Evolutionary conservation across 2,329 filamentous ascomycete species (phyloP).

Genomic region (Stenocarpella maydis): DNA sequence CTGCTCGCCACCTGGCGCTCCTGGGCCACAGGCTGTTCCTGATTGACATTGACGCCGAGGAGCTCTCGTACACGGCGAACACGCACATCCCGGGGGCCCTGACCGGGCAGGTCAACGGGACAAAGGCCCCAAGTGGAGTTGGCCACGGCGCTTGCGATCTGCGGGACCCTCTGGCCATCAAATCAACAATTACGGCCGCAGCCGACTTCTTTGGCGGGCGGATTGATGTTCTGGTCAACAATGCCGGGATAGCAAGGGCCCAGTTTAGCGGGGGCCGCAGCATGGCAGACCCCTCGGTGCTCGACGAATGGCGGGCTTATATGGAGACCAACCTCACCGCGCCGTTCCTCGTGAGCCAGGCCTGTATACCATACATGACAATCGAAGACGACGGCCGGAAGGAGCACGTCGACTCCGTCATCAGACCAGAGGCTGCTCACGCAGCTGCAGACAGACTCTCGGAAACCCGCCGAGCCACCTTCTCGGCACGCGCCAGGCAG

Average conservation of each 20-base stretch:
- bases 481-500: conserved; percentile 13
- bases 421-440: conserved; percentile 29
- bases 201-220: conserved; percentile 47
- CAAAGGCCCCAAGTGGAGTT: conserved; percentile 33
- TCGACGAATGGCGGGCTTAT: conserved; percentile 54
- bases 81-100: conserved; percentile 43
- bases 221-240: conserved; percentile 51
- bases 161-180: conserved; percentile 47
- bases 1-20: conserved; percentile 51
- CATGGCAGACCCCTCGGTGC: conserved; percentile 52
- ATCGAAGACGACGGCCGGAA: conserved; percentile 7
- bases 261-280: conserved; percentile 54
- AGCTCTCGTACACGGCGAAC: conserved; percentile 47
- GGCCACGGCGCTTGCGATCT: conserved; percentile 52
- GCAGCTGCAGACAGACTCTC: conserved; percentile 14
- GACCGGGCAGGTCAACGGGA: conserved; percentile 37
- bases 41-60: conserved; percentile 51
- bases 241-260: conserved; percentile 46
- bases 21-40: conserved; percentile 54
- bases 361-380: conserved; percentile 57
- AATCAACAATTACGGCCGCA: conserved; percentile 45
- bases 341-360: conserved; percentile 55
- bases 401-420: conserved; percentile 26
- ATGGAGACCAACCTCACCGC: conserved; percentile 57
- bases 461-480: conserved; percentile 1